Percentiles rank a stretch among this genome's conserved stretches.
These are phyloP conservation scores for Podospora didyma DNA, from an alignment of 495 filamentous ascomycete species.

Conservation along the genomic window DNA sequence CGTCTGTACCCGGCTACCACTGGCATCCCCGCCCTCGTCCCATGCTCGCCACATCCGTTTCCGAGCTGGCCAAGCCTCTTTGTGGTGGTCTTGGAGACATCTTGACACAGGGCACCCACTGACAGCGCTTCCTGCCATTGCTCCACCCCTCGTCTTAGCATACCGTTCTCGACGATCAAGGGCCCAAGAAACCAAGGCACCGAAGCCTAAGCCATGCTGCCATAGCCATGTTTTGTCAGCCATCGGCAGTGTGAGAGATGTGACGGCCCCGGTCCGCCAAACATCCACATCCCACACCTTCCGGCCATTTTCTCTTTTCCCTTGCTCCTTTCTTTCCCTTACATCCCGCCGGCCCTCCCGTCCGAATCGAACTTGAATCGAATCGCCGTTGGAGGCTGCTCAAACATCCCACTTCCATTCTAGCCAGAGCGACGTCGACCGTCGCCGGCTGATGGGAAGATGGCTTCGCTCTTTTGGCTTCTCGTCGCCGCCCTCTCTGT, in stretches of 20 bases:
- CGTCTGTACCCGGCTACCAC: background rate
- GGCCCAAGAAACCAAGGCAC: constrained; percentile 18
- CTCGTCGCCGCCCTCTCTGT: constrained; percentile 16
- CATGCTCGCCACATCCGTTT: constrained; percentile 6
- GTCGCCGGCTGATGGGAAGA: constrained; percentile 32
- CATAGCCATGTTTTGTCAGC: constrained; percentile 17
- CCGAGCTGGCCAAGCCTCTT: constrained; percentile 9
- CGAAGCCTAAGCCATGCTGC: constrained; percentile 19
- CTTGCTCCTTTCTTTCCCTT: constrained; percentile 10
- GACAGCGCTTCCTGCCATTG: constrained; percentile 12
- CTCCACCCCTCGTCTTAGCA: constrained; percentile 22
- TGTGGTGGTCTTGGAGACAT: constrained; percentile 1
- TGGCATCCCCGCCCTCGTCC: background rate
- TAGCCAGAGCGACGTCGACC: constrained; percentile 39
- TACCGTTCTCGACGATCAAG: constrained; percentile 29
- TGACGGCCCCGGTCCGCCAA: constrained; percentile 16
- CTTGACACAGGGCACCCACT: background rate
- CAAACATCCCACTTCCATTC: constrained; percentile 22
- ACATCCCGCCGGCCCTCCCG: constrained; percentile 14
- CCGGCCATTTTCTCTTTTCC: constrained; percentile 9
- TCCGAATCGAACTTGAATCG: constrained; percentile 6
- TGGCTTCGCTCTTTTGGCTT: constrained; percentile 26
- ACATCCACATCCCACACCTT: constrained; percentile 10
- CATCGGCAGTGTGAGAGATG: constrained; percentile 18
- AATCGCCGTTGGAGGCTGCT: constrained; percentile 14